Evolutionary conservation across 2,329 filamentous ascomycete species (phyloP), one percentile per base, ranked within the genome.

Genomic region (Fusarium chaquense): DNA sequence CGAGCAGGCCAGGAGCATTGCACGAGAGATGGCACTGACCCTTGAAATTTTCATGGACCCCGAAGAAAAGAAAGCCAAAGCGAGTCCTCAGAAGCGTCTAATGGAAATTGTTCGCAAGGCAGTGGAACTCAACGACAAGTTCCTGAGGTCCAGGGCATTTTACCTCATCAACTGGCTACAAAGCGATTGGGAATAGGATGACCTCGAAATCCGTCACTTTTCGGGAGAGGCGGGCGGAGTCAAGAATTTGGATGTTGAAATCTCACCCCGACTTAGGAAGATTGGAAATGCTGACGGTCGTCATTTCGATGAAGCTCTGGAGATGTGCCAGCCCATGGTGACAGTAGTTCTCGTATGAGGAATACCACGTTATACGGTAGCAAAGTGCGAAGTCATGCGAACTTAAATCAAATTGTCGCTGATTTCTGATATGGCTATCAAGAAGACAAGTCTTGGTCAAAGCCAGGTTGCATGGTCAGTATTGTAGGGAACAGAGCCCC

Each of bases 71-170:
- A 9, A 32, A 32, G 2, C 4, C 8, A 20, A 4, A 10, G 10
- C 8, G n/a, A 12, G 28, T 4, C 18, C 45, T 3, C 26, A 10
- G 15, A 15, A 16, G 2, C 32, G 13, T 18, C 47, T 69, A 11
- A 22, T 7, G 26, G 10, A 8, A 0, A 71, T 71, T 20, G 32
- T 71, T 20, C 0, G 15, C 6, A 51, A 13, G 49, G 68, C 68
- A 13, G 22, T 53, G 11, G 1, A 9, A 8, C 15, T 71, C 3
- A 71, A 71, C 28, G 22, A 1, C 6, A 33, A 22, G 3, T 62
- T 71, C 22, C 20, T 71, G 38, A 54, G 47, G 24, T 71, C 68
- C 5, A 61, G 38, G 18, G 68, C 68, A 1, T 69, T 71, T 28
- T 70, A 58, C 18, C 11, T 69, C 4, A 38, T 43, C 5, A 51